phyloP scores from a whole-genome alignment of 345 rosid species.

The Acer saccharum region DNA sequence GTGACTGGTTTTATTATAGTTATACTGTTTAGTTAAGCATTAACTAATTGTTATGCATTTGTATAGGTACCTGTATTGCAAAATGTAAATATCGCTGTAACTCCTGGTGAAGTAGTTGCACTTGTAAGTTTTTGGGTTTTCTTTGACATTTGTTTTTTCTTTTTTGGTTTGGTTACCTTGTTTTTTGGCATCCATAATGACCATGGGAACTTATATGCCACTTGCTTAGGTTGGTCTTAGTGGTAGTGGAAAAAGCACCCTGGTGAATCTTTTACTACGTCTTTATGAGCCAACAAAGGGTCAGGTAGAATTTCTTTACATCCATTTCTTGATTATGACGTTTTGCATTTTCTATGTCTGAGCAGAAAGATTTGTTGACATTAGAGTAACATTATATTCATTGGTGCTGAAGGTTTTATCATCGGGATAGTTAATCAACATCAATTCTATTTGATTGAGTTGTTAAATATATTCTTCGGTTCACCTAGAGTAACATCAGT shows the following conservation, averaged over 20 bases:
- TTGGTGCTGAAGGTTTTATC: neutral
- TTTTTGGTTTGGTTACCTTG: neutral
- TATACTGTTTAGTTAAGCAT: neutral
- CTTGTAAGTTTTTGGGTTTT: constrained; percentile 48
- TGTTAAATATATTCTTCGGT: constrained; percentile 1
- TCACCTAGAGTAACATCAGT: neutral
- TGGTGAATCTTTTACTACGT: constrained; percentile 85
- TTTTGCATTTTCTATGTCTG: neutral
- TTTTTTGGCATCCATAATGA: constrained; percentile 16
- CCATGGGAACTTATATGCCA: constrained; percentile 14
- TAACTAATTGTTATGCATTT: constrained; percentile 2
- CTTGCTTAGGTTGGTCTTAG: constrained; percentile 87
- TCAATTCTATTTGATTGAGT: neutral
- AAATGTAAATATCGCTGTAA: constrained; percentile 59
- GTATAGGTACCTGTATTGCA: constrained; percentile 73
- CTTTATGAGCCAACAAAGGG: constrained; percentile 88
- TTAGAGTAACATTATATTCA: neutral
- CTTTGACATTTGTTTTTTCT: neutral
- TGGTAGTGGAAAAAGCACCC: constrained; percentile 97
- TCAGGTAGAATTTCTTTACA: constrained; percentile 52
- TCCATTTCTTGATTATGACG: neutral
- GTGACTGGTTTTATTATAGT: neutral
- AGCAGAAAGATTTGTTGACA: constrained; percentile 5
- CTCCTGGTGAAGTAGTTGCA: constrained; percentile 89
- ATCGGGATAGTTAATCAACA: neutral